Conservation (phyloP, 257 asterid genomes). For the Apocynum venetum region DNA sequence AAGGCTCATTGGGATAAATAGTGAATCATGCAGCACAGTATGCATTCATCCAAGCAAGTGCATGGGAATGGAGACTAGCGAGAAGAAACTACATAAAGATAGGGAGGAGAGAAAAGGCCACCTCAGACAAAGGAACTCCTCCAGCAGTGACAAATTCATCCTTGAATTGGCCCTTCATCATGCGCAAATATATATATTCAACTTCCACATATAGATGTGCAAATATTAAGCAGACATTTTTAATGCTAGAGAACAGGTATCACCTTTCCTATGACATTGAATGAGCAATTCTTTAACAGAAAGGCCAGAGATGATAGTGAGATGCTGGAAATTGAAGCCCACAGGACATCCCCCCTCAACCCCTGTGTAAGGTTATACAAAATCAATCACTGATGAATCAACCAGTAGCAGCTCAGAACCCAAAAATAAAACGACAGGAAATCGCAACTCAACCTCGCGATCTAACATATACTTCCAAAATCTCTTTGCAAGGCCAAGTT, state of each 20-base stretch:
- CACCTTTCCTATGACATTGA: conserved; percentile 81
- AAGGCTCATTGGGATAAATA: conserved; percentile 9
- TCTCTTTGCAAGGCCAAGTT: conserved; percentile 73
- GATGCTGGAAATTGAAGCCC: conserved; percentile 81
- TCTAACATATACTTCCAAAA: conserved; percentile 86
- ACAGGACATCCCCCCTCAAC: conserved; percentile 56
- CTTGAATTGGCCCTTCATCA: conserved; percentile 84
- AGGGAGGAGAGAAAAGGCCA: conserved; percentile 27
- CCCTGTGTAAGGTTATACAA: conserved; percentile 43
- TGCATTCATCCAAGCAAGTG: background rate
- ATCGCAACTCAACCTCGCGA: conserved; percentile 49
- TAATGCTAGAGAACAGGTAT: conserved; percentile 7
- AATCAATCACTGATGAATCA: conserved; percentile 6
- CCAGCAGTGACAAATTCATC: conserved; percentile 98
- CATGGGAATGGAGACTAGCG: background rate
- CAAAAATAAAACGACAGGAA: conserved; percentile 19
- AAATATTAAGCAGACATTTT: background rate
- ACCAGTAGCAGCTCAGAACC: conserved; percentile 12
- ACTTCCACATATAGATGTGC: background rate
- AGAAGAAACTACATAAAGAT: conserved; percentile 1
- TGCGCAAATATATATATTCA: conserved; percentile 10
- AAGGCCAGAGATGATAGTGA: conserved; percentile 47
- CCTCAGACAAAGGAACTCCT: conserved; percentile 97
- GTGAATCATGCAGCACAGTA: conserved; percentile 8
- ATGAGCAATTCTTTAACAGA: conserved; percentile 56